Evolutionary conservation across 345 rosid species (phyloP), one percentile per base, ranked within the genome.

Genomic region (Brassica nigra): DNA sequence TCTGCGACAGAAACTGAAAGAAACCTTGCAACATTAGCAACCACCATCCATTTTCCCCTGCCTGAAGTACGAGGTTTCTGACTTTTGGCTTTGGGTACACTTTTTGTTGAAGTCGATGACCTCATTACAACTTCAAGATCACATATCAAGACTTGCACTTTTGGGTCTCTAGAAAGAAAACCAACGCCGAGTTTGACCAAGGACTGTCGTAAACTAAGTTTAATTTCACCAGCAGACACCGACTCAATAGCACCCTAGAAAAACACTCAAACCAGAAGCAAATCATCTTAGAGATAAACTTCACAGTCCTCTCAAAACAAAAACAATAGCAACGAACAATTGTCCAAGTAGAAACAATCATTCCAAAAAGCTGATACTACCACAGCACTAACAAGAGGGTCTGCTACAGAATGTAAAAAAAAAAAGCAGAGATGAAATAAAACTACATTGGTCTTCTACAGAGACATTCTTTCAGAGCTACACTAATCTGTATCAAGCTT

Each of bases 171-270:
- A 11, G 97, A 93, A 81, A 90, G 83, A 84, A 91, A 88, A 76
- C 96, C 97, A 80, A 85, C 93, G 52, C 99, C 98, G 80, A 93
- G 92, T 85, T 88, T 91, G 83, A 90, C 93, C 90, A 95, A 83
- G 23, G 98, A 90, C 87, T 93, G 98, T 14, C 98, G 94, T 78
- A 95, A 73, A 82, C 99, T 89, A 62, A 93, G 84, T 84, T 90
- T 93, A 76, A 95, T 88, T 86, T 95, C 99, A 70, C 97, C 93
- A 76, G 90, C 91, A 52, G 91, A 90, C 65, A 95, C 84, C 49
- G 98, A 95, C 80, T 95, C 99, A 84, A 95, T 71, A 47, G 97
- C 84, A 83, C 99, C 99, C 99, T 95, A 91, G 77, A 86, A 78
- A 36, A 77, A 79, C 73, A 59, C 73, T 37, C 82, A 76, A 82